These are phyloP conservation scores for Purpureocillium takamizusanense DNA, from an alignment of 2,329 filamentous ascomycete genomes.

Conservation along the genomic window DNA sequence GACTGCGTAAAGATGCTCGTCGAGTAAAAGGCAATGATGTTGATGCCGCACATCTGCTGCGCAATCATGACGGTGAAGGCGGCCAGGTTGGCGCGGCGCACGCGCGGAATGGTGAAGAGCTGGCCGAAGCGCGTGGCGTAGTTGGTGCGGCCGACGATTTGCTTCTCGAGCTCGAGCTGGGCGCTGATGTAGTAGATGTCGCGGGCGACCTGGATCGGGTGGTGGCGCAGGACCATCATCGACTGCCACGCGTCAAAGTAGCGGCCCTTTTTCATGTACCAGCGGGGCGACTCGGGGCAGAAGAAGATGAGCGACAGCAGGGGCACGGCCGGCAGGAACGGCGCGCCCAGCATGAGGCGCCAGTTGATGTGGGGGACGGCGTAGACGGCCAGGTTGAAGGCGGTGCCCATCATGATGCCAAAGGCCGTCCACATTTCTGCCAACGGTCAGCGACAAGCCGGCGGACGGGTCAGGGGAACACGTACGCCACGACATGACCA, in stretches of 20 bases:
- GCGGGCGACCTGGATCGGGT: constrained; percentile 46
- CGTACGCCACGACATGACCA: constrained; percentile 69
- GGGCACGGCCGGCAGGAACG: constrained; percentile 49
- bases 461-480: not conserved
- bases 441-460: not conserved
- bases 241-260: constrained; percentile 52
- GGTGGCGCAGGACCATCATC: constrained; percentile 39
- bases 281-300: constrained; percentile 56
- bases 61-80: constrained; percentile 75
- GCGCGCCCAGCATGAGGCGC: constrained; percentile 45
- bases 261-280: constrained; percentile 55
- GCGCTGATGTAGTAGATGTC: constrained; percentile 48
- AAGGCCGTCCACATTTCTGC: constrained; percentile 57
- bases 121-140: constrained; percentile 44
- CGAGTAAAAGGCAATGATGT: constrained; percentile 68
- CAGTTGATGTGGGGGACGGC: constrained; percentile 19
- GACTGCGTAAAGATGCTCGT: constrained; percentile 52
- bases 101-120: constrained; percentile 58
- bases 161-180: constrained; percentile 31
- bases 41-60: constrained; percentile 60
- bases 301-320: constrained; percentile 46
- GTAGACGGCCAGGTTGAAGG: constrained; percentile 22
- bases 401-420: constrained; percentile 35
- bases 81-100: constrained; percentile 63
- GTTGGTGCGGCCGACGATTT: constrained; percentile 26